These are phyloP conservation scores for Cadophora sp. DNA, from an alignment of 2,329 filamentous ascomycete species.

Conservation along the genomic window DNA sequence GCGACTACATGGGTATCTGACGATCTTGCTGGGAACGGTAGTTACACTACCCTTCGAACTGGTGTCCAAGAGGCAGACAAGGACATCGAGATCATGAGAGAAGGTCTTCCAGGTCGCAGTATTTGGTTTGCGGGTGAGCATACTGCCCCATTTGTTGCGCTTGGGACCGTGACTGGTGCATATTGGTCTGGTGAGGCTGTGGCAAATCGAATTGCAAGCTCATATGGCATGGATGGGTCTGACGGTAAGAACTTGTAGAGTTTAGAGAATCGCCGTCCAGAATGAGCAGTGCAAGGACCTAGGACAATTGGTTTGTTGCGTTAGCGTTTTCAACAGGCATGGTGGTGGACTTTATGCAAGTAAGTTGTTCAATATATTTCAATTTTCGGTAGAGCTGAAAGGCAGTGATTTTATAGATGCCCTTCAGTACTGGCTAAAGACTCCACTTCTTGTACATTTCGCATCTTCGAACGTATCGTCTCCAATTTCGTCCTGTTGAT, in stretches of 20 bases:
- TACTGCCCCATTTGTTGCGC: constrained; percentile 85
- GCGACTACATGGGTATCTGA: constrained; percentile 72
- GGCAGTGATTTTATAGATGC: neutral
- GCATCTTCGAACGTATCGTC: neutral
- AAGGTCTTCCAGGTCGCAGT: constrained; percentile 49
- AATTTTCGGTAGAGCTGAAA: neutral
- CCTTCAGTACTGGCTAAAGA: neutral
- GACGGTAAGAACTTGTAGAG: too few species aligned
- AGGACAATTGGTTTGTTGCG: neutral
- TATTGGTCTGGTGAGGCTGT: constrained; percentile 90
- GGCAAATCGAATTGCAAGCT: constrained; percentile 66
- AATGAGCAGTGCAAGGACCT: neutral
- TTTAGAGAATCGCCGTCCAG: neutral
- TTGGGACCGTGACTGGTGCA: constrained; percentile 89
- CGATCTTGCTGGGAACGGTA: constrained; percentile 69
- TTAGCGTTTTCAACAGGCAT: too few species aligned
- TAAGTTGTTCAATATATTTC: neutral
- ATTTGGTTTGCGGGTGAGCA: constrained; percentile 76
- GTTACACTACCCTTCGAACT: constrained; percentile 72
- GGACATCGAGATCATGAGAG: constrained; percentile 61
- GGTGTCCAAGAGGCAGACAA: constrained; percentile 62
- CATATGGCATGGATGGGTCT: constrained; percentile 50
- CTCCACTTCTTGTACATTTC: neutral
- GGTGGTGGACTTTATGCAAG: neutral
- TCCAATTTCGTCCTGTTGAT: neutral